Evolutionary conservation across 345 rosid species (phyloP).

Genomic region (Ceriops decandra): DNA sequence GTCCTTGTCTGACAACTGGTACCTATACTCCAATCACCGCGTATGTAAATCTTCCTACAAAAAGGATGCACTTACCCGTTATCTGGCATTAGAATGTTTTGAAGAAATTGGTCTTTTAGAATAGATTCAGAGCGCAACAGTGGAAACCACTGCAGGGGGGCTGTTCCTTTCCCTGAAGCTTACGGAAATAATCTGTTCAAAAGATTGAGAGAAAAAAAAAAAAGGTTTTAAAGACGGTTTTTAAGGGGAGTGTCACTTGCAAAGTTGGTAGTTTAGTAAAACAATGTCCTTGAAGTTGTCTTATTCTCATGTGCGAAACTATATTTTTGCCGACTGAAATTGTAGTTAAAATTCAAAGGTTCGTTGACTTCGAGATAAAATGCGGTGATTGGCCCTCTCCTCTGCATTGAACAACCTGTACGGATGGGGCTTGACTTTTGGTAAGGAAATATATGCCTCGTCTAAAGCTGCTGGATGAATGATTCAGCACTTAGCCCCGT

Average conservation of each 20-base stretch:
- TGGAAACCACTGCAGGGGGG: slow-evolving; percentile 44
- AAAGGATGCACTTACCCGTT: slow-evolving; percentile 30
- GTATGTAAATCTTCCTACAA: neutral
- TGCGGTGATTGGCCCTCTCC: slow-evolving; percentile 32
- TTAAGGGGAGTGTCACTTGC: neutral
- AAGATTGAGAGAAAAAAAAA: too few species aligned
- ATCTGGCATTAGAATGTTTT: slow-evolving; percentile 16
- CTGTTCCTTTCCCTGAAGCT: slow-evolving; percentile 40
- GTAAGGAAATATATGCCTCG: slow-evolving; percentile 31
- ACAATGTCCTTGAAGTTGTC: neutral
- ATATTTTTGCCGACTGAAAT: slow-evolving; percentile 26
- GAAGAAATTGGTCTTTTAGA: slow-evolving; percentile 54
- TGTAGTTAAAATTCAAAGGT: slow-evolving; percentile 33
- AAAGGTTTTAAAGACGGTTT: too few species aligned
- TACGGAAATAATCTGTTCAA: neutral
- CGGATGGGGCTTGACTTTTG: neutral
- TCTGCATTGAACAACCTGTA: slow-evolving; percentile 25
- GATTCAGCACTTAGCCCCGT: slow-evolving; percentile 31
- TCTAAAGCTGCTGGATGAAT: slow-evolving; percentile 32
- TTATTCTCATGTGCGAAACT: slow-evolving; percentile 20
- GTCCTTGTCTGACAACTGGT: neutral
- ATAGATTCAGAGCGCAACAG: slow-evolving; percentile 45
- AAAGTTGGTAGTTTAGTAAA: too few species aligned
- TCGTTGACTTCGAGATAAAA: slow-evolving; percentile 25
- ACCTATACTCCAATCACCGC: neutral